phyloP scores from a whole-genome alignment of 2,329 filamentous ascomycete genomes.

The Colletotrichum sansevieriae region DNA sequence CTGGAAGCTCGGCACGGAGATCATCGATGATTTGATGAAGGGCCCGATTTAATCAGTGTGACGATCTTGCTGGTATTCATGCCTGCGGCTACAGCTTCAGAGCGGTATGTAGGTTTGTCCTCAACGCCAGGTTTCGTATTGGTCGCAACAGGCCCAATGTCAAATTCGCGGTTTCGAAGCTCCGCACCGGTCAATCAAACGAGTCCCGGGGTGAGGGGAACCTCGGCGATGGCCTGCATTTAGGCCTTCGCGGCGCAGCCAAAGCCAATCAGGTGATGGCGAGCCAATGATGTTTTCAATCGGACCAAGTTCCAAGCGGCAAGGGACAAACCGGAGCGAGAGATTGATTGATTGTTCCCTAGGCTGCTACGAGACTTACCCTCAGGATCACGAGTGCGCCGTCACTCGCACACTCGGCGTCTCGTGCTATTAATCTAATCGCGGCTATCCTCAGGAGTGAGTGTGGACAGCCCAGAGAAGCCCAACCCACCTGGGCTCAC shows the following conservation, averaged over 20 bases:
- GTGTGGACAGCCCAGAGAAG: slow-evolving; percentile 7
- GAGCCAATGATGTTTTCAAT: slow-evolving; percentile 1
- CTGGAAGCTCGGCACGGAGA: slow-evolving; percentile 31
- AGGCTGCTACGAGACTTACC: no score
- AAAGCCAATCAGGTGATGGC: slow-evolving; percentile 35
- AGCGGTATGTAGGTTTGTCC: slow-evolving; percentile 10
- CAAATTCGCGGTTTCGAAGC: slow-evolving; percentile 16
- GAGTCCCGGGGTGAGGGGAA: background rate
- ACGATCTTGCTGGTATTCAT: background rate
- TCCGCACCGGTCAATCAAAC: slow-evolving; percentile 36
- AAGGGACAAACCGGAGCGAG: slow-evolving; percentile 4
- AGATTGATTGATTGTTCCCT: background rate
- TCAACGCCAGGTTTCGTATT: slow-evolving; percentile 15
- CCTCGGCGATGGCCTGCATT: slow-evolving; percentile 1
- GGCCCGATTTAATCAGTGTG: background rate
- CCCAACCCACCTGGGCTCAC: slow-evolving; percentile 12
- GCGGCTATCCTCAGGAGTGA: slow-evolving; percentile 13
- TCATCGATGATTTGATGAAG: slow-evolving; percentile 6
- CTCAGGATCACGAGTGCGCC: no score
- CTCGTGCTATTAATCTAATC: slow-evolving; percentile 18
- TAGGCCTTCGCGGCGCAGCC: slow-evolving; percentile 25
- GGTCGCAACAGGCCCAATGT: background rate
- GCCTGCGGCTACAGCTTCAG: background rate
- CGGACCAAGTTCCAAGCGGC: background rate
- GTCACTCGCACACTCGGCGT: background rate